Evolutionary conservation across 2,329 filamentous ascomycete genomes (phyloP).

Genomic region (Escovopsis sp.): DNA sequence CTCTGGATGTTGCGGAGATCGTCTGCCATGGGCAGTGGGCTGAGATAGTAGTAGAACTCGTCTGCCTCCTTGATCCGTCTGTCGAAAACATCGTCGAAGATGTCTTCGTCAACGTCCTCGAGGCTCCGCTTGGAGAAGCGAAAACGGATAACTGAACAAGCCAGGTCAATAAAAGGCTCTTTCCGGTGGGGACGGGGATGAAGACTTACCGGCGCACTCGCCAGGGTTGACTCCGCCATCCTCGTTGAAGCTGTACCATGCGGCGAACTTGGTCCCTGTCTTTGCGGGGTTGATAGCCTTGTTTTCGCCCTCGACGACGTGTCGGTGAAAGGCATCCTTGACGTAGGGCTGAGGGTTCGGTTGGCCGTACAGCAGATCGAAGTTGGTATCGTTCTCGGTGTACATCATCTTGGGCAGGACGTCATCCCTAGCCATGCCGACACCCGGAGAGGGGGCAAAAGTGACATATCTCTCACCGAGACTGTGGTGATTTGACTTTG

Average conservation of each 20-base stretch:
- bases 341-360: constrained; percentile 74
- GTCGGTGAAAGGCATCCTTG: constrained; percentile 87
- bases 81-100: constrained; percentile 83
- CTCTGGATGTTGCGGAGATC: constrained; percentile 90
- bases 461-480: constrained; percentile 74
- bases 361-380: constrained; percentile 57
- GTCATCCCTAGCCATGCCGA: constrained; percentile 64
- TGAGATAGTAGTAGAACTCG: constrained; percentile 89
- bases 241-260: constrained; percentile 87
- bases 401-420: constrained; percentile 76
- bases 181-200: neutral
- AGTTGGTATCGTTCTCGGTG: constrained; percentile 93
- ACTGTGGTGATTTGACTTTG: constrained; percentile 63
- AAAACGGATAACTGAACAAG: constrained; percentile 63
- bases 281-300: constrained; percentile 66
- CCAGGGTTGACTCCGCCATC: constrained; percentile 75
- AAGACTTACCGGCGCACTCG: constrained; percentile 63
- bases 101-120: constrained; percentile 76
- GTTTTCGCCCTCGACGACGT: constrained; percentile 72
- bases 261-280: constrained; percentile 74
- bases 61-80: constrained; percentile 78
- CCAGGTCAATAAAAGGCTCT: neutral
- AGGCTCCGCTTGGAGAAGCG: constrained; percentile 64
- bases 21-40: constrained; percentile 83
- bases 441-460: constrained; percentile 78